A percentile compares a stretch with the other conserved stretches of the same genome.
phyloP scores from a whole-genome alignment of 768 basidiomycete genomes.

The Trametes punicea region DNA sequence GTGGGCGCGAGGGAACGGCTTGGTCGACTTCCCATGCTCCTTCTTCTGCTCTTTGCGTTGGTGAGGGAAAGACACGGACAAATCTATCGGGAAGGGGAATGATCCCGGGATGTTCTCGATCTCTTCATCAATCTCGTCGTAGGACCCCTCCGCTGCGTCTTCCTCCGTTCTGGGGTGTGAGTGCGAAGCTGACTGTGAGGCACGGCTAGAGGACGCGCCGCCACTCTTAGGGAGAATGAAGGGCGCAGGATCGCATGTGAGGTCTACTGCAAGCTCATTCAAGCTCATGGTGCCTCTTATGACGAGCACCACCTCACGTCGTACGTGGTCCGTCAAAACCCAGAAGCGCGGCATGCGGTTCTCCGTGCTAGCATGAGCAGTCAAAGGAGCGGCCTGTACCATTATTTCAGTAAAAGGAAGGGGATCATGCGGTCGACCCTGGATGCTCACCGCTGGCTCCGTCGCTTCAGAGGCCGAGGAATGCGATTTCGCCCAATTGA shows the following conservation, averaged over 20 bases:
- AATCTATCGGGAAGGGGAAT: constrained; percentile 27
- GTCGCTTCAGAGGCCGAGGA: not conserved
- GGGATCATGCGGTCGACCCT: not conserved
- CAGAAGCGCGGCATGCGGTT: constrained; percentile 80
- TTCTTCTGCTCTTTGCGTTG: constrained; percentile 5
- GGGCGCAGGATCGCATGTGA: constrained; percentile 73
- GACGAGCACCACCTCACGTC: constrained; percentile 73
- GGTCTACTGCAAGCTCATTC: constrained; percentile 82
- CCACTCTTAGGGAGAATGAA: constrained; percentile 33
- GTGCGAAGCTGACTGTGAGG: not conserved
- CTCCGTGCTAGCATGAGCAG: constrained; percentile 61
- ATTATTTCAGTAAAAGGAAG: not conserved
- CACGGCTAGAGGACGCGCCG: not conserved
- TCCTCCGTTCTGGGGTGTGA: not conserved
- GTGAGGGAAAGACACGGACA: constrained; percentile 23
- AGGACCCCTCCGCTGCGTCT: constrained; percentile 3
- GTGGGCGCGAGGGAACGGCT: constrained; percentile 6
- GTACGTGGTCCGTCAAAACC: constrained; percentile 78
- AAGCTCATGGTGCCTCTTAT: constrained; percentile 70
- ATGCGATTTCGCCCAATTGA: constrained; percentile 45
- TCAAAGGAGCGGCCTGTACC: constrained; percentile 8
- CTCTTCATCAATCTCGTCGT: constrained; percentile 23
- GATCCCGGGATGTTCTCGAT: constrained; percentile 28
- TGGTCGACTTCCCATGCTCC: not conserved
- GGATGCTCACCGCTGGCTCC: not conserved